Base-by-base conservation (phyloP, 1,139 yeast genomes). In the Yamadazyma taylorii region DNA sequence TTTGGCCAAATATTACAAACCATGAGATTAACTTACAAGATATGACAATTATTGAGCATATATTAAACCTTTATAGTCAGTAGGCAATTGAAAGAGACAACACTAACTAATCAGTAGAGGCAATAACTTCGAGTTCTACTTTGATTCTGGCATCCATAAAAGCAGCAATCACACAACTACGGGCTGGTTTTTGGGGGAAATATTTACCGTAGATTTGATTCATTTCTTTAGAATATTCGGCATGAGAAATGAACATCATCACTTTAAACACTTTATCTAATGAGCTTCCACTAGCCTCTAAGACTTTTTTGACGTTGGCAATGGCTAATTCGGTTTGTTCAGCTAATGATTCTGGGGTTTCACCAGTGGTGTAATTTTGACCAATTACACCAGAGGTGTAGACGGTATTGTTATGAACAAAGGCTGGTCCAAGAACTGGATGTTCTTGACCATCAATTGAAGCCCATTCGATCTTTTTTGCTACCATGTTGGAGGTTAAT, bases 231-330 rank as follows among this genome's bases (percentile, higher is more conserved):
- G 73, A 66, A 52, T 75, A 70, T 31, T 60, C 61, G 35, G 69
- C 66, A 49, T 75, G 69, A 29, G 69, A 61, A 37, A 78, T 66
- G 55, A 76, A 76, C 48, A 76, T 63, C 45, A 73, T 56, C 6
- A 76, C 80, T 58, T 78, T 78, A 53, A 78, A 53, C 9, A 69
- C 78, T 42, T 67, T 65, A 43, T 72, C 76, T 25, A 74, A 37
- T n/a, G 71, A 61, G 1, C 80, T 64, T 3, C 79, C 80, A 25
- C 75, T 66, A 11, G 69, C 66, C 43, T 63, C 63, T 38, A 78
- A 59, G 3, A 73, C 69, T 5, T 61, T 62, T 42, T 68, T 60
- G 39, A 78, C 61, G 50, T 70, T 73, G 27, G 57, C 54, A 38
- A 73, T 64, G 17, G 78, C 78, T 40, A 58, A 48, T 44, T 64